phyloP scores from a whole-genome alignment of 495 filamentous ascomycete genomes.

The Neurospora sp. region DNA sequence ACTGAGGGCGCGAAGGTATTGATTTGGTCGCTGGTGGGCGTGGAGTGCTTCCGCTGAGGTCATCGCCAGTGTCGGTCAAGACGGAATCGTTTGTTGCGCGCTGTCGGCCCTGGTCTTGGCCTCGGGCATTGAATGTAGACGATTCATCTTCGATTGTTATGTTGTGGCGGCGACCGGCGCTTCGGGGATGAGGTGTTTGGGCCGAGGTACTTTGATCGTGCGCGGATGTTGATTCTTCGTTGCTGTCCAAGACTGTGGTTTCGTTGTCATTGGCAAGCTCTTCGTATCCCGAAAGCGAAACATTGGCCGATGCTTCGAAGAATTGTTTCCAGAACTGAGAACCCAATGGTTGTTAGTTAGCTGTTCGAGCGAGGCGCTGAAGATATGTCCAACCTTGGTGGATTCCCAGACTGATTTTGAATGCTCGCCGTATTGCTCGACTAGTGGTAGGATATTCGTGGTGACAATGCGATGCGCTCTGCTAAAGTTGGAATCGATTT shows the following conservation, averaged over 20 bases:
- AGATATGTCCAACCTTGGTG: constrained; percentile 55
- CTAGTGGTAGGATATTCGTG: constrained; percentile 80
- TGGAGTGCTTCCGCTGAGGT: constrained; percentile 46
- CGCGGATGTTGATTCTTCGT: constrained; percentile 21
- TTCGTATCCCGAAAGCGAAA: constrained; percentile 93
- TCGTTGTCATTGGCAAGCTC: constrained; percentile 53
- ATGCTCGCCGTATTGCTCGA: constrained; percentile 94
- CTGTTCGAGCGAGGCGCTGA: neutral
- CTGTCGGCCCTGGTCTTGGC: constrained; percentile 16
- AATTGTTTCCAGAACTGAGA: constrained; percentile 98
- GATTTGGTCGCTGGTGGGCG: constrained; percentile 37
- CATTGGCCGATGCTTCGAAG: constrained; percentile 96
- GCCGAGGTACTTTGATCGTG: constrained; percentile 32
- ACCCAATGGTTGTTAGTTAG: constrained; percentile 6
- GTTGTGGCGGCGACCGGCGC: constrained; percentile 24
- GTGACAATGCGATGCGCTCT: constrained; percentile 95
- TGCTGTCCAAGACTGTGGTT: constrained; percentile 32
- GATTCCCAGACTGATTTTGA: constrained; percentile 94
- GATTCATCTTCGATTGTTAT: constrained; percentile 28
- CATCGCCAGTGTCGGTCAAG: constrained; percentile 38
- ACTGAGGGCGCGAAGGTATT: constrained; percentile 29
- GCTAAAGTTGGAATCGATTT: constrained; percentile 98
- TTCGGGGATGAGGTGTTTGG: constrained; percentile 29
- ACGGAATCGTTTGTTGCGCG: constrained; percentile 40
- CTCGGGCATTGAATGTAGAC: constrained; percentile 22